Base-by-base conservation (phyloP, 2,329 filamentous ascomycete genomes). In the Aaosphaeria pasadenensis region DNA sequence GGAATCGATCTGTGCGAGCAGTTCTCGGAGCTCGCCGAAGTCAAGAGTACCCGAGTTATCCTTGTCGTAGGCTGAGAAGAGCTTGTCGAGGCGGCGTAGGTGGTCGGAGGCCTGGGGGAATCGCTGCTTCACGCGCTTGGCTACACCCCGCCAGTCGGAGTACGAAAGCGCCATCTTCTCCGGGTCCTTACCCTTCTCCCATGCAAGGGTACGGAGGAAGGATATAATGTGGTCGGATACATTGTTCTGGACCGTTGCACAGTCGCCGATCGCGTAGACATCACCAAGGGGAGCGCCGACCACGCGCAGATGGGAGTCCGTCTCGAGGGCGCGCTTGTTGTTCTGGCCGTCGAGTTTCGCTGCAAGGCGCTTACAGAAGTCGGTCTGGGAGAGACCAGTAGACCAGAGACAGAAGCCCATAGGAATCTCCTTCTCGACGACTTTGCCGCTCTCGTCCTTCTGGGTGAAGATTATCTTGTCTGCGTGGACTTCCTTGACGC, bases 331-430 rank as follows among this genome's bases (percentile, higher is more conserved):
- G 66, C 94, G 91, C 36, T 81, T 83, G 73, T 99, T 99, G 54
- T 84, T 91, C 70, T 99, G 94, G 11, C 75, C 73, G 4, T 86
- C 77, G 3, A 99, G 82, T 60, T 90, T 88, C n/a, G 81, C 75
- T 3, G 91, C 86, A 30, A 99, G 74, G 13, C 76, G 86, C 70
- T 90, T 82, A 66, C 84, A 88, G 56, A 99, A 85, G 29, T 88
- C 81, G 4, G 89, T 88, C 66, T 95, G 94, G 0, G 91, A 72
- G 32, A 99, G 92, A 52, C 94, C 94, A 0, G 94, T 99, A 0
- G 94, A 97, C 94, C 94, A 99, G 11, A 99, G 78, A 61, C 94
- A 97, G 75, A 99, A 96, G 30, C 91, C 94, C 77, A 90, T 91
- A 0, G 94, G 92, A 0, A 99, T 83, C 62, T 99, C 94, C 69